Percentiles rank a stretch among this genome's conserved stretches.
These are phyloP conservation scores for Alliaria petiolata DNA, from an alignment of 345 rosid genomes.

Conservation along the genomic window DNA sequence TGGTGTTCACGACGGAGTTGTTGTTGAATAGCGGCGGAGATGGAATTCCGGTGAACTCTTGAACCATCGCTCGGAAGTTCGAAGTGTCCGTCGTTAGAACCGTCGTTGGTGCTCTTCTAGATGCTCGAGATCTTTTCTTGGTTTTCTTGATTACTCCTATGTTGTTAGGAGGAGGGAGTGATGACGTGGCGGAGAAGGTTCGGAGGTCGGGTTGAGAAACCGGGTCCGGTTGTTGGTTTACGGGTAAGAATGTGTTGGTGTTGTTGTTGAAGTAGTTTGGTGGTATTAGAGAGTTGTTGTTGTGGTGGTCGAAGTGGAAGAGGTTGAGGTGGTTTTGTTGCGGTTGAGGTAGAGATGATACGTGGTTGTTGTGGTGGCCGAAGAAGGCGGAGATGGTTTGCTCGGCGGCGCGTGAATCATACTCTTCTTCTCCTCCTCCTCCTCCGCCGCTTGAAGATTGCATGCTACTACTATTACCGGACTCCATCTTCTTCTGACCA, in stretches of 20 bases:
- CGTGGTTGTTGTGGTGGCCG: conserved; percentile 34
- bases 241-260: conserved; percentile 56
- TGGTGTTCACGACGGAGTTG: conserved; percentile 52
- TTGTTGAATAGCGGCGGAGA: conserved; percentile 64
- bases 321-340: conserved; percentile 34
- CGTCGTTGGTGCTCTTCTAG: conserved; percentile 93
- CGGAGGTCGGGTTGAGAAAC: conserved; percentile 44
- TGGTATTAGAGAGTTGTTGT: conserved; percentile 38
- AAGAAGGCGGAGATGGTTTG: conserved; percentile 54
- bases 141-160: conserved; percentile 45
- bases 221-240: conserved; percentile 49
- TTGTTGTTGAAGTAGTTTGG: conserved; percentile 53
- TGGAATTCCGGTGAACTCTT: conserved; percentile 95
- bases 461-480: conserved; percentile 77
- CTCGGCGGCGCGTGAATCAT: conserved; percentile 58
- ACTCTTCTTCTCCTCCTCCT: conserved; percentile 58
- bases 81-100: conserved; percentile 84
- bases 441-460: conserved; percentile 70
- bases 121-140: conserved; percentile 87
- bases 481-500: conserved; percentile 49
- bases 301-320: conserved; percentile 33
- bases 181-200: conserved; percentile 41
- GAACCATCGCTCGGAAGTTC: conserved; percentile 97
- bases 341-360: conserved; percentile 28
- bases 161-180: conserved; percentile 31